These are phyloP conservation scores for Starmerella geochares DNA, from an alignment of 805 yeast species.

Conservation along the genomic window DNA sequence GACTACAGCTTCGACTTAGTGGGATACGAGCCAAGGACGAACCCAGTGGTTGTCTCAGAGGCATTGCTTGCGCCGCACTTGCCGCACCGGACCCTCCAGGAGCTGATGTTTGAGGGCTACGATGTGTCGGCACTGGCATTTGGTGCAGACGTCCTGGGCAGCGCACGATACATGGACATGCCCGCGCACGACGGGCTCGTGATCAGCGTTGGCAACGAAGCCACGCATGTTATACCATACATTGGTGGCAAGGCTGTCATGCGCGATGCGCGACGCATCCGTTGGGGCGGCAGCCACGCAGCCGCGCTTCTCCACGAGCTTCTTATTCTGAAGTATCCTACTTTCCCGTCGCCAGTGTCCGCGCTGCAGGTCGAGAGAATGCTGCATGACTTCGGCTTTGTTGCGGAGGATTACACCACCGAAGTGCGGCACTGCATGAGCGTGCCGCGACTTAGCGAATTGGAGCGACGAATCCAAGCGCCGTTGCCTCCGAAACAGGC, in stretches of 20 bases:
- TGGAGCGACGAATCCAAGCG: slow-evolving; percentile 74
- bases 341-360: slow-evolving; percentile 68
- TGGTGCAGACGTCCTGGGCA: slow-evolving; percentile 75
- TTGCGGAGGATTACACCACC: slow-evolving; percentile 53
- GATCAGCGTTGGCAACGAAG: slow-evolving; percentile 70
- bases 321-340: slow-evolving; percentile 76
- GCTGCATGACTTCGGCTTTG: slow-evolving; percentile 68
- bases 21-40: slow-evolving; percentile 41
- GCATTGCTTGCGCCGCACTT: slow-evolving; percentile 57
- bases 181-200: slow-evolving; percentile 47
- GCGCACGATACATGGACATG: slow-evolving; percentile 35
- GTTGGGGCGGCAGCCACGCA: slow-evolving; percentile 82
- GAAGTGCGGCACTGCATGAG: slow-evolving; percentile 53
- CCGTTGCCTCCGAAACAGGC: slow-evolving; percentile 53
- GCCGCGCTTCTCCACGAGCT: slow-evolving; percentile 52
- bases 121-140: slow-evolving; percentile 60
- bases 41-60: slow-evolving; percentile 77
- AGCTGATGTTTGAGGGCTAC: slow-evolving; percentile 76
- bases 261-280: slow-evolving; percentile 64
- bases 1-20: slow-evolving; percentile 78
- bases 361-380: slow-evolving; percentile 54
- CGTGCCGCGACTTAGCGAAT: slow-evolving; percentile 50
- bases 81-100: slow-evolving; percentile 68
- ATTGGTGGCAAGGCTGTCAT: slow-evolving; percentile 56
- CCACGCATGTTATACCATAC: slow-evolving; percentile 76